Evolutionary conservation across 495 filamentous ascomycete species (phyloP).

Genomic region (Daldinia bambusicola): DNA sequence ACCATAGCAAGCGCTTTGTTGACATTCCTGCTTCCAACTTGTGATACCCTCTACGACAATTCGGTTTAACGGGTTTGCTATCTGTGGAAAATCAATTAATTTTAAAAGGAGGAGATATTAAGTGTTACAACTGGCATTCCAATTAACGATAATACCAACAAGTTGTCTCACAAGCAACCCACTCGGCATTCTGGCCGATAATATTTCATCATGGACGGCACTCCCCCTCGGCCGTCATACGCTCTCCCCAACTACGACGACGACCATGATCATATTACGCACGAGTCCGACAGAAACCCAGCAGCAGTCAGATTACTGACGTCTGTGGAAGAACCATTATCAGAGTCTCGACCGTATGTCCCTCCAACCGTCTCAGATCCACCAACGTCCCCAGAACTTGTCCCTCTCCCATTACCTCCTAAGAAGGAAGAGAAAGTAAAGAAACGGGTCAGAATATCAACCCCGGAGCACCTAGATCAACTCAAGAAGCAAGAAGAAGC

Average conservation of each 20-base stretch:
- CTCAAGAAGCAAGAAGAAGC: constrained; percentile 51
- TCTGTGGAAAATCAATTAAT: constrained; percentile 3
- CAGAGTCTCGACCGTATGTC: constrained; percentile 57
- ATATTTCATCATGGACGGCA: constrained; percentile 57
- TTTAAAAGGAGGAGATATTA: constrained; percentile 1
- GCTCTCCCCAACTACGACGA: constrained; percentile 61
- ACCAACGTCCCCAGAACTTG: constrained; percentile 22
- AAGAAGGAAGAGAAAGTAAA: constrained; percentile 31
- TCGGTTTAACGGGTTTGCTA: constrained; percentile 8
- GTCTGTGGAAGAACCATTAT: constrained; percentile 58
- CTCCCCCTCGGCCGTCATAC: constrained; percentile 57
- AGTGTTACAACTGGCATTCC: constrained; percentile 26
- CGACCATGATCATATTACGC: constrained; percentile 54
- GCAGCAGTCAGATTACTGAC: constrained; percentile 63
- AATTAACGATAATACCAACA: constrained; percentile 11
- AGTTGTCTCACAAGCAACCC: constrained; percentile 36
- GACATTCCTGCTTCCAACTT: constrained; percentile 4
- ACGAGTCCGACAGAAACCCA: constrained; percentile 48
- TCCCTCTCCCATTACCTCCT: constrained; percentile 47
- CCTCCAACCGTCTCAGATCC: constrained; percentile 36
- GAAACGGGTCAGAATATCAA: constrained; percentile 43
- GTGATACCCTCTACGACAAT: constrained; percentile 18
- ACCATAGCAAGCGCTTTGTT: neutral
- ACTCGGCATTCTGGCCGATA: constrained; percentile 43
- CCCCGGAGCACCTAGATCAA: constrained; percentile 46